phyloP scores from a whole-genome alignment of 2,329 filamentous ascomycete species.

The Talaromyces atroroseus region DNA sequence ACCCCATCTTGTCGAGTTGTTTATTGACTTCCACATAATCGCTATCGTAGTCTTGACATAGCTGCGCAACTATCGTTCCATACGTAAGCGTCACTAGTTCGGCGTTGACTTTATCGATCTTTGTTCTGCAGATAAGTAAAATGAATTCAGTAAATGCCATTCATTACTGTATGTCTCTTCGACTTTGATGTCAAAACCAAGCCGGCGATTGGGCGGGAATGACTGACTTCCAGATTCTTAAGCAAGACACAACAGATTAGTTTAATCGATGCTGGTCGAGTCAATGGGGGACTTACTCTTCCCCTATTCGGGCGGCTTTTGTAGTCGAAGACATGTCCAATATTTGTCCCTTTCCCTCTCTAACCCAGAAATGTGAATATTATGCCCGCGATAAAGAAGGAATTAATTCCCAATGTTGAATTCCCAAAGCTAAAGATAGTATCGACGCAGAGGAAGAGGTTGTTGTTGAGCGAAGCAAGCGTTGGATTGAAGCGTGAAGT shows the following conservation, averaged over 20 bases:
- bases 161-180: not conserved
- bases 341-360: not conserved
- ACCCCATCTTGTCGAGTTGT: slow-evolving; percentile 97
- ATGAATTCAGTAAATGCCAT: not conserved
- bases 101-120: slow-evolving; percentile 95
- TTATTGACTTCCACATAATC: slow-evolving; percentile 96
- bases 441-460: not conserved
- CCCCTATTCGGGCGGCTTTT: slow-evolving; percentile 64
- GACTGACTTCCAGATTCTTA: slow-evolving; percentile 87
- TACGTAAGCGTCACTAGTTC: slow-evolving; percentile 97
- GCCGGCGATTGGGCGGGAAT: not conserved
- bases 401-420: not conserved
- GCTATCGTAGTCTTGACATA: slow-evolving; percentile 92
- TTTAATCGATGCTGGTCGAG: not conserved
- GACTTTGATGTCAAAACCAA: not conserved
- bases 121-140: slow-evolving; percentile 56
- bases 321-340: slow-evolving; percentile 50
- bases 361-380: not conserved
- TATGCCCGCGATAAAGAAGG: not conserved
- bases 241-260: not conserved
- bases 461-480: no score
- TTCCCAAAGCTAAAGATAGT: not conserved
- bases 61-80: slow-evolving; percentile 91
- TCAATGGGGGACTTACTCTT: slow-evolving; percentile 56
- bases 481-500: no score